Evolutionary conservation across 2,329 filamentous ascomycete genomes (phyloP), one percentile per base, ranked within the genome.

Genomic region (Colletotrichum costaricense): DNA sequence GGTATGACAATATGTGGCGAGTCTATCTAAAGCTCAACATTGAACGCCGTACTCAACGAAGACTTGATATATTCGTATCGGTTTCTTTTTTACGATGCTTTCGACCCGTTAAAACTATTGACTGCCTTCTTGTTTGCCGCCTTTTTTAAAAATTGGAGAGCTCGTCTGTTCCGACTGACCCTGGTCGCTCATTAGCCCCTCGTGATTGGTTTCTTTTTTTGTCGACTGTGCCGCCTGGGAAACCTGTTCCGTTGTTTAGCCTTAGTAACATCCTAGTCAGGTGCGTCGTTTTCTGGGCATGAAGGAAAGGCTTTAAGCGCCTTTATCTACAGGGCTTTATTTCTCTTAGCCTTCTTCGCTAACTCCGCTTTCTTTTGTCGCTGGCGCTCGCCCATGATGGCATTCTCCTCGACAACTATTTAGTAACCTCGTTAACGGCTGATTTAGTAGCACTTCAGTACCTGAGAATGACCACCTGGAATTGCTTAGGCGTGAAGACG

Each of bases 321-420:
- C 46, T 71, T 67, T 7, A 24, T 57, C 3, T 63, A 71, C 22
- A 63, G 11, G 0, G 67, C 26, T 14, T 71, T 62, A 11, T 66
- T 71, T 42, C 63, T 73, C 30, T 8, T 63, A 11, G 71, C 67
- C 58, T 33, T 71, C 24, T 38, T 57, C 5, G 57, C 35, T 1
- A 56, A 19, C 19, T 33, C 68, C 35, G 35, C 57, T 42, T 54
- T 63, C 49, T 33, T 67, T 7, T 49, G 67, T 12, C 30, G 35
- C 49, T 67, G 46, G 2, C 52, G 67, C 22, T 73, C 71, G 16
- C 71, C 63, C 67, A 73, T 71, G 1, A 35, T 3, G 19, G 28
- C 60, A 28, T 66, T 66, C 38, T 73, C 71, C 22, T 73, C 62
- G 11, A 57, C 22, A 16, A 72, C 71, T 67, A 73, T 22, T 28